Evolutionary conservation across 768 basidiomycete genomes (phyloP), one percentile per base, ranked within the genome.

Genomic region (Suillus tomentosus): DNA sequence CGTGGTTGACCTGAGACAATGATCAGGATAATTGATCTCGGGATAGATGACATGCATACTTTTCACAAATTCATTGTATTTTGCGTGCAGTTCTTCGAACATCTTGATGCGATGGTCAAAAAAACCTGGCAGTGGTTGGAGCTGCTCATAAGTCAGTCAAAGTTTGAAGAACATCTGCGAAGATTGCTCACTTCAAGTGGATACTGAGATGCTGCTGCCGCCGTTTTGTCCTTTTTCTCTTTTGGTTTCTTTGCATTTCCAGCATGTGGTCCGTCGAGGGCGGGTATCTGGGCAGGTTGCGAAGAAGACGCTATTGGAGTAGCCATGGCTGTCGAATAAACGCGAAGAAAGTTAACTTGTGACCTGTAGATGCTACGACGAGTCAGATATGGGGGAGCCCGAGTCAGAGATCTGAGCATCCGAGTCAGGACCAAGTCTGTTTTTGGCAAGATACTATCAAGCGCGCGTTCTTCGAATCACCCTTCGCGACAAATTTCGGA

Each of bases 91-190:
- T 72, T 91, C 80, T 45, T 96, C 91, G 71, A 95, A 99, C 71
- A 98, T 87, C 72, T 88, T 87, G 78, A 98, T 85, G 56, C 96
- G 89, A 75, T 91, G 90, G 68, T 91, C 91, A 78, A 99, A 90
- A 82, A 89, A 99, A 62, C 82, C 88, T 15, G 96, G 95, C 6
- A 81, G 84, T 19, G 96, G 96, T 79, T 88, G 83, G 62, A 95
- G 79, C 94, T 95, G 22, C 17, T 40, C 24, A 34, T 13, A 11
- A 17, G n/a, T 63, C 13, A 63, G 62, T 31, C 31, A 36, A 45
- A 13, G 24, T 10, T n/a, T 24, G 56, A 19, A 10, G 61, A 34
- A 53, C 11, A 14, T 53, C 13, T 40, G 11, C 19, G 11, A 27
- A 47, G 34, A 24, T 59, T 54, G 66, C 79, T 61, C 65, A 90